Evolutionary conservation across 257 asterid species (phyloP).

Genomic region (Parsonsia alboflavescens): DNA sequence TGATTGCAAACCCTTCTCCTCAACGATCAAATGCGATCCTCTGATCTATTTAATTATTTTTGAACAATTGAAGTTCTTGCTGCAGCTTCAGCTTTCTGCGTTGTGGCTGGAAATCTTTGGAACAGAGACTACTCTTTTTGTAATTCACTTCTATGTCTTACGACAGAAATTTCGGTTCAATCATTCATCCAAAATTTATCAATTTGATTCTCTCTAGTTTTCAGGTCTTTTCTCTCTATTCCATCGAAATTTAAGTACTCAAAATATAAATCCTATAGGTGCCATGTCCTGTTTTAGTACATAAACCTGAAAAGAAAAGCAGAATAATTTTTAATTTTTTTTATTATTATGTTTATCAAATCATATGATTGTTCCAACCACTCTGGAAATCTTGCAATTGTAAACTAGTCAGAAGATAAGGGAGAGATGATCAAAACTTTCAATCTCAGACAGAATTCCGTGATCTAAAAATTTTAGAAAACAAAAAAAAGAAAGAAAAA

Average conservation of each 20-base stretch:
- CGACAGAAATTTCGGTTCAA: neutral
- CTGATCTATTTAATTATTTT: constrained; percentile 21
- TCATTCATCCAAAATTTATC: neutral
- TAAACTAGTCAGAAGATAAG: no score
- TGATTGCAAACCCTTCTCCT: constrained; percentile 31
- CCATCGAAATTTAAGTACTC: neutral
- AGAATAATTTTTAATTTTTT: no score
- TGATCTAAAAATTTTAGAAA: neutral
- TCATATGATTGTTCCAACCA: neutral
- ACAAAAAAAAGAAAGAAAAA: neutral
- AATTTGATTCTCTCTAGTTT: neutral
- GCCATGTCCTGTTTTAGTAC: no score
- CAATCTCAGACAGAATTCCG: neutral
- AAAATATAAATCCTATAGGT: neutral
- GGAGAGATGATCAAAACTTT: neutral
- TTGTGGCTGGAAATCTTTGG: neutral
- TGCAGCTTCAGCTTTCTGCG: neutral
- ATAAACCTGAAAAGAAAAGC: no score
- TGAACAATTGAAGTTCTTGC: neutral
- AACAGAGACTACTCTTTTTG: neutral
- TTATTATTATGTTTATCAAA: neutral
- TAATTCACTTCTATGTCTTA: neutral
- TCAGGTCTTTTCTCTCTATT: no score
- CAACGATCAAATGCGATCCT: constrained; percentile 26
- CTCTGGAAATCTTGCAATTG: neutral